A percentile compares a stretch with the other conserved stretches of the same genome.
phyloP scores from a whole-genome alignment of 176 grass and related monocot species.

The Triticum dicoccoides region DNA sequence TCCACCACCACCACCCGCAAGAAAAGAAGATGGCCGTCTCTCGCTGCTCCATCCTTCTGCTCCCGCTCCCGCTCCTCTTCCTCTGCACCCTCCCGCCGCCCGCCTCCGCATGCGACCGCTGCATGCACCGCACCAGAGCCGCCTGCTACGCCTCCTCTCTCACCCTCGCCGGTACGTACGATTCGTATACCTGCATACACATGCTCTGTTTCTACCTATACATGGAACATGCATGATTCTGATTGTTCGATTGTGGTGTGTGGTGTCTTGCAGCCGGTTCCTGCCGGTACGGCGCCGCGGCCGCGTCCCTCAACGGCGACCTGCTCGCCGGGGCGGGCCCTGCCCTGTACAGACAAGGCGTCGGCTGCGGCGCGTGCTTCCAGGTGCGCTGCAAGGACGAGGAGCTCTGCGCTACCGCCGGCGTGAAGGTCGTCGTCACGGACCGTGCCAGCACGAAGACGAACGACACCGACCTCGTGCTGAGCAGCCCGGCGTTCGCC shows the following conservation, averaged over 20 bases:
- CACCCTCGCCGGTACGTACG: slow-evolving; percentile 59
- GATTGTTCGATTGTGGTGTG: not conserved
- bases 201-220: not conserved
- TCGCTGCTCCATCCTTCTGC: not conserved
- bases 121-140: slow-evolving; percentile 53
- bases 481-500: slow-evolving; percentile 51
- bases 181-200: not conserved
- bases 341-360: slow-evolving; percentile 51
- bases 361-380: slow-evolving; percentile 85
- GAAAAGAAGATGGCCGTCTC: slow-evolving; percentile 22
- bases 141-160: slow-evolving; percentile 45
- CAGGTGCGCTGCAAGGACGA: slow-evolving; percentile 85
- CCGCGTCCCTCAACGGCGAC: slow-evolving; percentile 44
- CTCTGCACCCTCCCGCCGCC: slow-evolving; percentile 26
- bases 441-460: slow-evolving; percentile 64
- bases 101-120: slow-evolving; percentile 68
- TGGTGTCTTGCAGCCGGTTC: slow-evolving; percentile 49
- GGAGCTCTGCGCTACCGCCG: slow-evolving; percentile 43
- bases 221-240: not conserved
- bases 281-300: slow-evolving; percentile 74
- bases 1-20: not conserved
- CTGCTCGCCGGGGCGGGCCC: slow-evolving; percentile 49
- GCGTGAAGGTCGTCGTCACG: slow-evolving; percentile 62
- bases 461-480: slow-evolving; percentile 64
- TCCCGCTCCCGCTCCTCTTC: not conserved